These are phyloP conservation scores for Uncinocarpus reesii DNA, from an alignment of 2,329 filamentous ascomycete species.

Conservation along the genomic window DNA sequence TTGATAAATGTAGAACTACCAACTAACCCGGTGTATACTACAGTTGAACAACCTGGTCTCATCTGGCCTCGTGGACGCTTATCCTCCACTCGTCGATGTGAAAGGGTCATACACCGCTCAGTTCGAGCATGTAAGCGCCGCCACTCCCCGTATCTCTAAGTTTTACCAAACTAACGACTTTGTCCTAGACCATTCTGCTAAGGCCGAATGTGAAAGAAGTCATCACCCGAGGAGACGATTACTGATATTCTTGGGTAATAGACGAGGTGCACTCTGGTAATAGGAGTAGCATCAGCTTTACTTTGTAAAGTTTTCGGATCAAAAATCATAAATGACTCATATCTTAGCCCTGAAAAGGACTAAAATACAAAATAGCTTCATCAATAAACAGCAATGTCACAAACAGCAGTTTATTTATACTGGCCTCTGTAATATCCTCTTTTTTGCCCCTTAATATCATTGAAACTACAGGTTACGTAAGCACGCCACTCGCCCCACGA, in stretches of 20 bases:
- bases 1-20: no score
- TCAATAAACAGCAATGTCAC: no score
- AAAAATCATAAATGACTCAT: not conserved
- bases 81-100: constrained; percentile 79
- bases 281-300: constrained; percentile 3
- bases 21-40: no score
- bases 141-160: not conserved
- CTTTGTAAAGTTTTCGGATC: not conserved
- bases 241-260: constrained; percentile 42
- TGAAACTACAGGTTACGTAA: constrained; percentile 4
- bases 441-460: not conserved
- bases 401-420: no score
- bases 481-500: constrained; percentile 13
- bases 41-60: constrained; percentile 78
- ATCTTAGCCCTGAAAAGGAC: no score
- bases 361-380: no score
- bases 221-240: constrained; percentile 76
- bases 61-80: constrained; percentile 76
- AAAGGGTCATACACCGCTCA: constrained; percentile 94
- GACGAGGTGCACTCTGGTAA: constrained; percentile 10
- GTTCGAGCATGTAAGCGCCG: constrained; percentile 71
- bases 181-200: constrained; percentile 58
- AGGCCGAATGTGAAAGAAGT: constrained; percentile 77
- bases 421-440: not conserved
- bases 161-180: not conserved